Evolutionary conservation across 176 grass and related monocot genomes (phyloP).

Genomic region (Alloteropsis semialata): DNA sequence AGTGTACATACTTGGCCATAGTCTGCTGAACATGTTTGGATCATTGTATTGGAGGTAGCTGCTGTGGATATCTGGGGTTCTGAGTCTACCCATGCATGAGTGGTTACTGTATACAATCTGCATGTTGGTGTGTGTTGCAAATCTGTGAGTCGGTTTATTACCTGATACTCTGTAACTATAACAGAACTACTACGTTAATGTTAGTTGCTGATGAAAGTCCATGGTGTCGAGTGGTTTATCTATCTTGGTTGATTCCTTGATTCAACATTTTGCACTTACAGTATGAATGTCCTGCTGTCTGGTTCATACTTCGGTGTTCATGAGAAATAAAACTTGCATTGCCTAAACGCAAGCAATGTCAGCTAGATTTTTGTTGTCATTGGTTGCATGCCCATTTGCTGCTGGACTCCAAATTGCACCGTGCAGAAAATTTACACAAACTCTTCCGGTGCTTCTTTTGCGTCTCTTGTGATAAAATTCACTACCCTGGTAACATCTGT

Average conservation of each 20-base stretch:
- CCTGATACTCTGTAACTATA: not conserved
- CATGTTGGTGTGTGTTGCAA: not conserved
- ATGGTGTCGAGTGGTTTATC: not conserved
- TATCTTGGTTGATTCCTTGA: not conserved
- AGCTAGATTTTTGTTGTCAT: not conserved
- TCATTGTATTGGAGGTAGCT: constrained; percentile 24
- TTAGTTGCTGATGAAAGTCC: not conserved
- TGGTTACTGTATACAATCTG: constrained; percentile 3
- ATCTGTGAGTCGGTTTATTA: not conserved
- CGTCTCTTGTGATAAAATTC: not conserved
- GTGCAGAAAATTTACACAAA: not conserved
- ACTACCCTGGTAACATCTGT: not conserved
- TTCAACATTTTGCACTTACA: not conserved
- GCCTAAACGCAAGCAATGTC: not conserved
- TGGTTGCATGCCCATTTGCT: not conserved
- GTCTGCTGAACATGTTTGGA: constrained; percentile 15
- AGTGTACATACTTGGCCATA: constrained; percentile 3
- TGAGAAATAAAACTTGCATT: not conserved
- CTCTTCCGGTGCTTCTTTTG: not conserved
- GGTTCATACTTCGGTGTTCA: not conserved
- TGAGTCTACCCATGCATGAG: not conserved
- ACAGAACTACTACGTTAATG: not conserved
- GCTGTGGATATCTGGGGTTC: constrained; percentile 9
- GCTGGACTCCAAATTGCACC: not conserved
- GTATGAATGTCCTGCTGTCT: not conserved